Evolutionary conservation across 495 filamentous ascomycete species (phyloP).

Genomic region (Cladorrhinum samala): DNA sequence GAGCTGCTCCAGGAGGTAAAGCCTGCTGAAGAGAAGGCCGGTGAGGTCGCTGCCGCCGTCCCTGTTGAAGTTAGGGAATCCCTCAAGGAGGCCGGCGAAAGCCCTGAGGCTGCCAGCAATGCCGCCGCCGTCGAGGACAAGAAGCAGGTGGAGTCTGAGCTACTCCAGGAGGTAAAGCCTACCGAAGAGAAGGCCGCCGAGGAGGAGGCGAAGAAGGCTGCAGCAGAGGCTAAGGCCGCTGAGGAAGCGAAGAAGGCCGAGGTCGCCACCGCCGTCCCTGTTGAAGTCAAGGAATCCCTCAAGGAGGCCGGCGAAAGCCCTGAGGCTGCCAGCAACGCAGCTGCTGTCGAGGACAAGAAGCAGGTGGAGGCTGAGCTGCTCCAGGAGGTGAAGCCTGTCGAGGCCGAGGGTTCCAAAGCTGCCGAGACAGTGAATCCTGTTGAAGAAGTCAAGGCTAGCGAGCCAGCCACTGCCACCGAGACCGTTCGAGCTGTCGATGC

Average conservation of each 20-base stretch:
- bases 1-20: conserved; percentile 31
- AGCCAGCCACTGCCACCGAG: conserved; percentile 42
- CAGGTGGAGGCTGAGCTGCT: conserved; percentile 56
- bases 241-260: conserved; percentile 16
- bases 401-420: conserved; percentile 13
- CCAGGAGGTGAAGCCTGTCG: conserved; percentile 11
- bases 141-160: conserved; percentile 62
- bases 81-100: conserved; percentile 52
- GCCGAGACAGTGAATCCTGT: conserved; percentile 15
- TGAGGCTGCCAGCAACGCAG: conserved; percentile 62
- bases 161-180: conserved; percentile 5
- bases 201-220: background rate
- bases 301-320: conserved; percentile 54
- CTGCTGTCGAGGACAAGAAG: conserved; percentile 70
- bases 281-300: conserved; percentile 66
- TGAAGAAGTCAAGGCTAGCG: conserved; percentile 2
- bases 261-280: conserved; percentile 54
- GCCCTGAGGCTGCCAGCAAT: conserved; percentile 65
- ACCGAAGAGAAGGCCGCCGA: background rate
- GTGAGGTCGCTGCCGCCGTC: conserved; percentile 45
- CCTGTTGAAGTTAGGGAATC: conserved; percentile 70
- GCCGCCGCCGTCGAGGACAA: conserved; percentile 67
- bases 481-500: conserved; percentile 68
- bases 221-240: conserved; percentile 5
- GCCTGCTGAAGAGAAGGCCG: conserved; percentile 10